A percentile compares a stretch with the other conserved stretches of the same genome.
phyloP scores from a whole-genome alignment of 129 eudicot genomes.

The Erigeron canadensis region DNA sequence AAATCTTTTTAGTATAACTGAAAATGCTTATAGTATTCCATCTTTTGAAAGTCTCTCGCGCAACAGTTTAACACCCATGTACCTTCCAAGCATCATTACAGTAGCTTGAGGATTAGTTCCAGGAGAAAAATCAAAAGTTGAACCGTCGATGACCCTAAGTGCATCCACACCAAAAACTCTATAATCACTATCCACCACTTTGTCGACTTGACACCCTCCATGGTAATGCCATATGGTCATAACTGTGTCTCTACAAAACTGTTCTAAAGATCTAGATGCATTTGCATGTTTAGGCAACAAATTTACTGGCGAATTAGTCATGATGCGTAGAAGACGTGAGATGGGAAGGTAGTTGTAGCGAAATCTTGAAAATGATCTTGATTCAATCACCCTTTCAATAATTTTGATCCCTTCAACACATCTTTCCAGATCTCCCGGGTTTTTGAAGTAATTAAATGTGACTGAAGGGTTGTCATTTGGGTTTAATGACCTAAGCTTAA shows the following conservation, averaged over 20 bases:
- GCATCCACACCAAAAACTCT: conserved; percentile 73
- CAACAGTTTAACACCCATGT: conserved; percentile 71
- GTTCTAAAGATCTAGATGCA: conserved; percentile 59
- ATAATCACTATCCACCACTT: conserved; percentile 76
- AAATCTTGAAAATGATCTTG: conserved; percentile 62
- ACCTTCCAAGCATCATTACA: conserved; percentile 99
- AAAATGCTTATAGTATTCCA: background rate
- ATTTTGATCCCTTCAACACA: conserved; percentile 71
- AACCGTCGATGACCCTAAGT: conserved; percentile 86
- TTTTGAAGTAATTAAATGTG: conserved; percentile 81
- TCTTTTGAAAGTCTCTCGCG: conserved; percentile 37
- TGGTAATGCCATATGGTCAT: conserved; percentile 95
- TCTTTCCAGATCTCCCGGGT: conserved; percentile 60
- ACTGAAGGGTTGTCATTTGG: conserved; percentile 67
- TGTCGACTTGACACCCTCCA: conserved; percentile 80
- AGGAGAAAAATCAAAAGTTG: conserved; percentile 75
- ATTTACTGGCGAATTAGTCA: conserved; percentile 56
- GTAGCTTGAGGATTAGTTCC: conserved; percentile 99
- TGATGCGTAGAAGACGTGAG: conserved; percentile 55
- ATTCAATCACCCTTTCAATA: conserved; percentile 54
- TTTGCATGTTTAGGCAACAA: conserved; percentile 74
- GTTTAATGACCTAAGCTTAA: conserved; percentile 51
- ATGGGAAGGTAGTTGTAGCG: conserved; percentile 41
- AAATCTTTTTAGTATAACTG: too few relatives aligned
- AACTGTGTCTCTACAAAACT: conserved; percentile 74